These are phyloP conservation scores for Penicillium pulvis DNA, from an alignment of 495 filamentous ascomycete genomes.

Conservation along the genomic window DNA sequence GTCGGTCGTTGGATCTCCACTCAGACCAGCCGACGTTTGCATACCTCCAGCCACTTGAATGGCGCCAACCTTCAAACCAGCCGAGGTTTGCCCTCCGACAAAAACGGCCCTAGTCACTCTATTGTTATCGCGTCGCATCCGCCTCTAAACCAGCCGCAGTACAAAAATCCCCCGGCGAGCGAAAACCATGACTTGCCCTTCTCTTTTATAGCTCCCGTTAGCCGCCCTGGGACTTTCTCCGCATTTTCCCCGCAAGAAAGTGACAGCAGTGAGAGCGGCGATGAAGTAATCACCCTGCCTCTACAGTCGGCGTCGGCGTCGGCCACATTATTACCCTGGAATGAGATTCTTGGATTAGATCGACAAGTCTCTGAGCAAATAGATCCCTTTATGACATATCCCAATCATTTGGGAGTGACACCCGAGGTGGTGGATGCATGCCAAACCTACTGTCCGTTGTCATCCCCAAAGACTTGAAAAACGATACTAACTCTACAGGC, in stretches of 20 bases:
- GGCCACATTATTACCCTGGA: background rate
- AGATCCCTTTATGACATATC: slow-evolving; percentile 32
- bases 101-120: background rate
- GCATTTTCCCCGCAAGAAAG: background rate
- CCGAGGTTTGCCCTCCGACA: background rate
- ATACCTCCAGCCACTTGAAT: background rate
- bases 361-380: slow-evolving; percentile 24
- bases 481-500: slow-evolving; percentile 18
- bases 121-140: background rate
- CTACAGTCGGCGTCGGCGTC: background rate
- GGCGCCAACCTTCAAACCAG: background rate
- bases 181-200: background rate
- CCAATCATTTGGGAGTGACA: background rate
- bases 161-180: background rate
- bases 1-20: slow-evolving; percentile 47
- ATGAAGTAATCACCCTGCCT: background rate
- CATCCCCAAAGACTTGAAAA: background rate
- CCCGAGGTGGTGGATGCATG: slow-evolving; percentile 27
- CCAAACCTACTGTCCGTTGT: slow-evolving; percentile 29
- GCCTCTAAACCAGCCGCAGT: background rate
- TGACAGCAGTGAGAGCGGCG: slow-evolving; percentile 3
- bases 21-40: slow-evolving; percentile 38
- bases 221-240: background rate
- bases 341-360: slow-evolving; percentile 18
- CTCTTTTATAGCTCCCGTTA: no score